Conservation (phyloP, 163 green algal genomes). For the Chlorella variabilis region DNA sequence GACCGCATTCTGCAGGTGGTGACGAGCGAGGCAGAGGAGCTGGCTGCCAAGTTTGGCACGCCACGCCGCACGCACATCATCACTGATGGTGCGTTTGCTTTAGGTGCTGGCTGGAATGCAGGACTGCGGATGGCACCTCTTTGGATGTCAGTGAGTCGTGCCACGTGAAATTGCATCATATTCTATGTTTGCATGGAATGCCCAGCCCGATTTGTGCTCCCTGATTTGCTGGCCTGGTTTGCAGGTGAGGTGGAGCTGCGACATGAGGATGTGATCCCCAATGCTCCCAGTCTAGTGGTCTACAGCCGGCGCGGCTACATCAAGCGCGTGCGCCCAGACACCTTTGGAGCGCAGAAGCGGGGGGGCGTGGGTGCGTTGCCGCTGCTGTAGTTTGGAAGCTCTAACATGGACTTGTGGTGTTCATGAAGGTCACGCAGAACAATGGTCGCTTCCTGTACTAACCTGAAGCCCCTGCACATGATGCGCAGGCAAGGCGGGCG, state of each 20-base stretch:
- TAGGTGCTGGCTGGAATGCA: not conserved
- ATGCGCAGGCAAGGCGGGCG: conserved; percentile 63
- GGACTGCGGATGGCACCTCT: no score
- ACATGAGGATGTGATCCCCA: conserved; percentile 74
- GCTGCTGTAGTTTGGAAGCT: not conserved
- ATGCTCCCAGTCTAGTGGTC: conserved; percentile 72
- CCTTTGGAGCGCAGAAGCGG: conserved; percentile 68
- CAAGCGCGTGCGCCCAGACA: conserved; percentile 79
- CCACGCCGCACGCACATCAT: conserved; percentile 64
- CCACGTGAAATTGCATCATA: no score
- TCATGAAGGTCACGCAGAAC: no score
- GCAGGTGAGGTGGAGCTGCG: conserved; percentile 31
- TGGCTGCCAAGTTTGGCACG: conserved; percentile 65
- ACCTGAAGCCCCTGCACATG: no score
- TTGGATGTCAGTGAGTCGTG: no score
- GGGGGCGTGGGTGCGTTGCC: conserved; percentile 49
- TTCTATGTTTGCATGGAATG: no score
- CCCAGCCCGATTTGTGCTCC: not conserved
- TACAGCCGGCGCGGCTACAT: conserved; percentile 83
- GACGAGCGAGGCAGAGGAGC: conserved; percentile 67
- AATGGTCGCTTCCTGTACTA: no score
- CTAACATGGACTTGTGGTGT: no score
- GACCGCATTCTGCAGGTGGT: conserved; percentile 69
- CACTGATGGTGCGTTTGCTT: conserved; percentile 13
- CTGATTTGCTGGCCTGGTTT: no score